Base-by-base conservation (phyloP, 441 rosid species). In the Adansonia madagascariensis region DNA sequence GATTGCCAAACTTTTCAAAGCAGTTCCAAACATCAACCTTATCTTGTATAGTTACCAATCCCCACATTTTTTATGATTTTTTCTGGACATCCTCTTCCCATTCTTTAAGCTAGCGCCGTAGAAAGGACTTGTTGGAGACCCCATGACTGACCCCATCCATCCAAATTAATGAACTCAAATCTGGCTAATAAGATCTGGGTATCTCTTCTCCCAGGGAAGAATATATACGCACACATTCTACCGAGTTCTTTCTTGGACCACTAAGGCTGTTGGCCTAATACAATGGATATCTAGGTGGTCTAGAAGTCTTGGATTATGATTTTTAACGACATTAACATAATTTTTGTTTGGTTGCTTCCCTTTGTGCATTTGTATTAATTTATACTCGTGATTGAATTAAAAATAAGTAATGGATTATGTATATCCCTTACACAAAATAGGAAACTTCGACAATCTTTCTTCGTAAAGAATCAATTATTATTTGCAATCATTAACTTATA, bases 41-140 rank as follows among this genome's bases (percentile, higher is more conserved):
- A 71, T 71, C 75, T 71, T 39, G 49, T 15, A 71, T 41, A 52
- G 74, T 52, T 69, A 10, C 63, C 63, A 8, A 78, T 52, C 80
- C 85, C 88, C 83, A 78, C 88, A 10, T 31, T 44, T 63, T 73
- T 31, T 43, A 56, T 74, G 74, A 66, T 65, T 72, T 52, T 71
- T 70, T 47, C 15, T 57, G 77, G 59, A 75, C 80, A 77, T 47
- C 53, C 8, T 41, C 52, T 57, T 31, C 35, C 35, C 44, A 39
- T 62, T 47, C 31, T 61, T 39, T 10, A 35, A 50, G 64, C 39
- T 46, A 52, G 12, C 12, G 27, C 24, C n/a, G n/a, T 8, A 66
- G 66, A 65, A 18, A 46, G 18, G 41, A 68, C 61, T 46, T 7
- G 57, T 27, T 11, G 62, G 52, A n/a, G n/a, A 43, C 73, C 35